A percentile compares a stretch with the other conserved stretches of the same genome.
Evolutionary conservation across 257 asterid genomes (phyloP).

Genomic region (Penstemon davidsonii): DNA sequence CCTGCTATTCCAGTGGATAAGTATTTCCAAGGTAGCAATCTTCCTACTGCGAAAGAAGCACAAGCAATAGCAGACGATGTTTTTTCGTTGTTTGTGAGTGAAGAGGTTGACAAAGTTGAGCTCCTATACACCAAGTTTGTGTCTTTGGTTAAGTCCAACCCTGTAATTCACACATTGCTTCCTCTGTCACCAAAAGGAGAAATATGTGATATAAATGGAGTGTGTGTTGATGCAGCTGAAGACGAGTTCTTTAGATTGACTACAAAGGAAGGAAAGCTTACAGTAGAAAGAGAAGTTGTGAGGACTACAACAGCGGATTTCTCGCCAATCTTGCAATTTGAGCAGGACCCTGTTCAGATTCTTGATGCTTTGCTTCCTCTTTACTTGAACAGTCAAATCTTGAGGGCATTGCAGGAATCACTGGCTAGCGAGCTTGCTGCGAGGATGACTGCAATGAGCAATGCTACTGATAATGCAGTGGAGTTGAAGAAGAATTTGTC

Average conservation of each 20-base stretch:
- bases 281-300: slow-evolving; percentile 71
- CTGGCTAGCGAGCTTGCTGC: slow-evolving; percentile 91
- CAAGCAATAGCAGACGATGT: slow-evolving; percentile 90
- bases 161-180: slow-evolving; percentile 83
- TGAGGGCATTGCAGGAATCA: slow-evolving; percentile 85
- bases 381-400: slow-evolving; percentile 81
- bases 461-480: slow-evolving; percentile 68
- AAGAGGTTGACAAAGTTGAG: slow-evolving; percentile 91
- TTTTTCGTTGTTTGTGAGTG: slow-evolving; percentile 74
- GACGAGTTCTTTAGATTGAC: slow-evolving; percentile 87
- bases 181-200: slow-evolving; percentile 93
- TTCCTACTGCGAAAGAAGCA: slow-evolving; percentile 93
- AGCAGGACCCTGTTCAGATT: slow-evolving; percentile 90
- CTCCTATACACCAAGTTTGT: slow-evolving; percentile 88
- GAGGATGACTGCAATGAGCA: slow-evolving; percentile 94
- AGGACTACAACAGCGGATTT: slow-evolving; percentile 64
- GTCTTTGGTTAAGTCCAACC: slow-evolving; percentile 76
- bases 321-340: slow-evolving; percentile 82
- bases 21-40: slow-evolving; percentile 56
- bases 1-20: slow-evolving; percentile 74
- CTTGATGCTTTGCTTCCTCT: slow-evolving; percentile 88
- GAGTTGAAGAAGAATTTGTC: slow-evolving; percentile 69
- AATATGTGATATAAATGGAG: slow-evolving; percentile 78
- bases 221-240: slow-evolving; percentile 82
- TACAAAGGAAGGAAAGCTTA: slow-evolving; percentile 80